Percentiles rank a stretch among this genome's conserved stretches.
phyloP scores from a whole-genome alignment of 2,329 filamentous ascomycete genomes.

The Neonectria faginata region DNA sequence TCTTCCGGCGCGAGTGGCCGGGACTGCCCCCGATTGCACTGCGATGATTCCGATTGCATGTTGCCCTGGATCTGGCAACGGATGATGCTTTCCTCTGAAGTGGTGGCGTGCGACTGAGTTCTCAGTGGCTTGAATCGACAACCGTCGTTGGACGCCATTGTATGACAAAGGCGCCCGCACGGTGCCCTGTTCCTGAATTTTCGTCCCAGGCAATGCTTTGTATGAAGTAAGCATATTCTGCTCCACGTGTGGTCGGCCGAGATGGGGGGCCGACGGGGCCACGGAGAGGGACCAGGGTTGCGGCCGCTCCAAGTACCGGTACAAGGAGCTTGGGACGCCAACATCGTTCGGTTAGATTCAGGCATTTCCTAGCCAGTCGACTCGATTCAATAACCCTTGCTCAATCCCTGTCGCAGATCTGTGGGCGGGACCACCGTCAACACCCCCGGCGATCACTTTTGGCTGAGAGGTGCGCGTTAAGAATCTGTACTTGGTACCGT shows the following conservation, averaged over 20 bases:
- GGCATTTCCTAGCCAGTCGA: slow-evolving; percentile 16
- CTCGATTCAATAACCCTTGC: slow-evolving; percentile 19
- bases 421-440: slow-evolving; percentile 22
- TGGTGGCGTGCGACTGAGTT: slow-evolving; percentile 9
- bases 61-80: slow-evolving; percentile 22
- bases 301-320: slow-evolving; percentile 26
- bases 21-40: not conserved
- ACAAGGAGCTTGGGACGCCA: slow-evolving; percentile 19
- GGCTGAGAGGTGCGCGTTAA: not conserved
- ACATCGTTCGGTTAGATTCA: slow-evolving; percentile 25
- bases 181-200: slow-evolving; percentile 25
- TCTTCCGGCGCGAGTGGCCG: slow-evolving; percentile 19
- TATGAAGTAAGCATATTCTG: slow-evolving; percentile 16
- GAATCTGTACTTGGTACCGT: slow-evolving; percentile 2
- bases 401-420: slow-evolving; percentile 24
- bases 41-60: slow-evolving; percentile 15
- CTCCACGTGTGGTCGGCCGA: slow-evolving; percentile 25
- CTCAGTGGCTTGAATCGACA: slow-evolving; percentile 9
- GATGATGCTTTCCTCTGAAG: slow-evolving; percentile 6
- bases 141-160: slow-evolving; percentile 21
- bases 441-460: slow-evolving; percentile 19
- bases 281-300: slow-evolving; percentile 8
- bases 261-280: slow-evolving; percentile 11
- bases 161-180: slow-evolving; percentile 15
- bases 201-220: slow-evolving; percentile 11